Evolutionary conservation across 2,329 filamentous ascomycete genomes (phyloP), one percentile per base, ranked within the genome.

Genomic region (Laburnicola sp.): DNA sequence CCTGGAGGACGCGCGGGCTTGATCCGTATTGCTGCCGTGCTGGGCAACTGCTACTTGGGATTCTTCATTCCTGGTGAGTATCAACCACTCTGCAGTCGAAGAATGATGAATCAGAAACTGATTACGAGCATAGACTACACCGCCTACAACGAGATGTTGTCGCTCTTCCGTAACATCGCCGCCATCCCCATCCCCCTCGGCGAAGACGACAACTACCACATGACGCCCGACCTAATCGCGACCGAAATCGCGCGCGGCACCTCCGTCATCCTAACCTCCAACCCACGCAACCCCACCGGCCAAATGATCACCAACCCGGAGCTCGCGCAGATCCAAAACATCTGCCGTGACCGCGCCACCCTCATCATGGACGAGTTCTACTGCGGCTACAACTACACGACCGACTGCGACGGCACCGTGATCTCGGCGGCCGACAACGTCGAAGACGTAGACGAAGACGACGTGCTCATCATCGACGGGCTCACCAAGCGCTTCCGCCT

Each of bases 341-440:
- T 96, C 64, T 96, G 91, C 79, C 86, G 91, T 68, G 89, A 91
- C 60, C 86, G 91, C 48, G 91, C 91, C 2, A 97, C 93, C 0
- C 80, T 97, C 49, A 92, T 97, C 72, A 90, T 92, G 76, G 93
- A 97, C 69, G 93, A 97, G 75, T 97, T 97, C 80, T 97, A 97
- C 77, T 71, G 68, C 49, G 68, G 92, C 22, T 97, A 97, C 80
- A 96, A 96, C 77, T 97, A 97, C 78, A 95, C 90, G 31, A 89
- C 85, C 62, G 82, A 91, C 76, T 97, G 93, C 72, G 92, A 97
- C 68, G 93, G 93, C 34, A 85, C 83, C 27, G 95, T 93, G 36
- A 90, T 97, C 71, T 92, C 87, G 43, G 88, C 91, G 6, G 93
- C 93, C 4, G 87, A 90, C 68, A 96, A 97, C 72, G 84, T 97